These are phyloP conservation scores for Russula lepida DNA, from an alignment of 768 basidiomycete genomes.

Conservation along the genomic window DNA sequence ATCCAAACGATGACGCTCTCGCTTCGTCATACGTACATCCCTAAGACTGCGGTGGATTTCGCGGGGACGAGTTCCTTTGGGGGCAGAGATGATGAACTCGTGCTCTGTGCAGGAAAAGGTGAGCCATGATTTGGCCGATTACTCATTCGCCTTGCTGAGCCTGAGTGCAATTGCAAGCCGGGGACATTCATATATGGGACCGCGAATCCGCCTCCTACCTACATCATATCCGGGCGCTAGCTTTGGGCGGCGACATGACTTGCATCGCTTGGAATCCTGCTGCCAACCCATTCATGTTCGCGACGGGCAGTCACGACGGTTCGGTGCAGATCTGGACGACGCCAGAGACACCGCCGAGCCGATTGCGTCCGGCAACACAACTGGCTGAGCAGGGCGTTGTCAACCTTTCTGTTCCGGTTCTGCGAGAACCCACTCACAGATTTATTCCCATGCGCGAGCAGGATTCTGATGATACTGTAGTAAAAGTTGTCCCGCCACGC, in stretches of 20 bases:
- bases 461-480: background rate
- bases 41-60: slow-evolving; percentile 60
- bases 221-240: slow-evolving; percentile 59
- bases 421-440: background rate
- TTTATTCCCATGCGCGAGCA: background rate
- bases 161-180: slow-evolving; percentile 36
- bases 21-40: slow-evolving; percentile 65
- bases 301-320: slow-evolving; percentile 73
- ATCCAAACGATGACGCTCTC: slow-evolving; percentile 23
- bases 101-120: slow-evolving; percentile 75
- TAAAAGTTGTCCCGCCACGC: background rate
- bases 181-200: slow-evolving; percentile 84
- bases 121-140: slow-evolving; percentile 5
- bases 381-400: background rate
- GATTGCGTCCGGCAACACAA: background rate
- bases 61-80: slow-evolving; percentile 79
- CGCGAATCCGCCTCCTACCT: slow-evolving; percentile 66
- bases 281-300: slow-evolving; percentile 55
- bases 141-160: background rate
- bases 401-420: background rate
- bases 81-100: slow-evolving; percentile 68
- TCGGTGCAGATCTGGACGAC: slow-evolving; percentile 63
- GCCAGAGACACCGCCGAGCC: background rate
- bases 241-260: slow-evolving; percentile 55
- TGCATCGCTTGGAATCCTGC: slow-evolving; percentile 76